phyloP scores from a whole-genome alignment of 2,329 filamentous ascomycete species.

The Colletotrichum sublineola region DNA sequence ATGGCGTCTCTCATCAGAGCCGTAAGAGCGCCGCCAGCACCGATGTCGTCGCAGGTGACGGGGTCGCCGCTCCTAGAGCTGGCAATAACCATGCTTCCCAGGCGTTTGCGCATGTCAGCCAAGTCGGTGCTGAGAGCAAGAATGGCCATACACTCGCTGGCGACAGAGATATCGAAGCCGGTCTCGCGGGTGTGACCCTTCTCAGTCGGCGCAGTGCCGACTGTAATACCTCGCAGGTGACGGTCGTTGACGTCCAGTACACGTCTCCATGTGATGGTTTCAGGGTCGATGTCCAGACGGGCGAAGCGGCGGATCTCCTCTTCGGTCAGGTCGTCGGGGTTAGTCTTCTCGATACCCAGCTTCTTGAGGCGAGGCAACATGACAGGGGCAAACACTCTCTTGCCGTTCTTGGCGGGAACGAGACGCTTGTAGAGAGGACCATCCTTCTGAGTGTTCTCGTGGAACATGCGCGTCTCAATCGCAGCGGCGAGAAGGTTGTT shows the following conservation, averaged over 20 bases:
- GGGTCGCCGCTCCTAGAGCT: slow-evolving; percentile 88
- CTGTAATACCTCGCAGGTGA: slow-evolving; percentile 88
- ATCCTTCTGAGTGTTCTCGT: slow-evolving; percentile 95
- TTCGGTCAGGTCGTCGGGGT: slow-evolving; percentile 89
- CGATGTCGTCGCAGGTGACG: slow-evolving; percentile 95
- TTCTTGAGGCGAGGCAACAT: slow-evolving; percentile 96
- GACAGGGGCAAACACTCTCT: slow-evolving; percentile 86
- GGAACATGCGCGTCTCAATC: slow-evolving; percentile 98
- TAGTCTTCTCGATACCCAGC: slow-evolving; percentile 94
- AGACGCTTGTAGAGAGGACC: slow-evolving; percentile 87
- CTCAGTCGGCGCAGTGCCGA: slow-evolving; percentile 90
- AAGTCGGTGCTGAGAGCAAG: slow-evolving; percentile 92
- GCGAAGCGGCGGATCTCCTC: slow-evolving; percentile 92
- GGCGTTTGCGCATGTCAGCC: slow-evolving; percentile 89
- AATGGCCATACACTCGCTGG: slow-evolving; percentile 98
- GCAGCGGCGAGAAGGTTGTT: slow-evolving; percentile 97
- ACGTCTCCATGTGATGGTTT: slow-evolving; percentile 96
- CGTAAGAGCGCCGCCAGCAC: slow-evolving; percentile 90
- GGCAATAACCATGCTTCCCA: slow-evolving; percentile 96
- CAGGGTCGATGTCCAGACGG: slow-evolving; percentile 95
- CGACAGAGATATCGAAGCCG: slow-evolving; percentile 97
- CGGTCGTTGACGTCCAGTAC: slow-evolving; percentile 98
- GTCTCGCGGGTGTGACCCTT: slow-evolving; percentile 90
- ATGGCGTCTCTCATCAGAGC: slow-evolving; percentile 98
- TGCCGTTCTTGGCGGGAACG: slow-evolving; percentile 90